Percentiles rank a stretch among this genome's conserved stretches.
Evolutionary conservation across 257 asterid genomes (phyloP).

Genomic region (Nicotiana sylvestris): DNA sequence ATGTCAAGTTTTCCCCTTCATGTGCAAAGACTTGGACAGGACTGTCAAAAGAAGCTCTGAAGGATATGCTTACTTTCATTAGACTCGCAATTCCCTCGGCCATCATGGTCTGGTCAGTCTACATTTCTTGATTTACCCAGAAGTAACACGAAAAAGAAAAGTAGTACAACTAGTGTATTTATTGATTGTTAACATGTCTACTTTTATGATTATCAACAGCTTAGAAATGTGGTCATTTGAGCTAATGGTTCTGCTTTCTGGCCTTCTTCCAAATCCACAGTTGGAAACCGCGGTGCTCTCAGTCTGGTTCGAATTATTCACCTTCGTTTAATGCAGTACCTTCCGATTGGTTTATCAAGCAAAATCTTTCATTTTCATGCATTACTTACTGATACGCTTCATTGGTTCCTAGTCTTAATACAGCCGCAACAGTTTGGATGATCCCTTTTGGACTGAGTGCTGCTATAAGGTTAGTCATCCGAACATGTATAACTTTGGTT

Average conservation of each 20-base stretch:
- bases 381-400: neutral
- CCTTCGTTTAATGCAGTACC: neutral
- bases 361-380: neutral
- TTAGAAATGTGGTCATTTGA: slow-evolving; percentile 87
- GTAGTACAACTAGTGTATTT: neutral
- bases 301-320: slow-evolving; percentile 40
- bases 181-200: neutral
- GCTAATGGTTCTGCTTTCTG: slow-evolving; percentile 82
- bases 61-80: slow-evolving; percentile 38
- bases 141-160: neutral
- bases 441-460: slow-evolving; percentile 78
- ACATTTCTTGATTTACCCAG: neutral
- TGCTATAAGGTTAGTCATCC: slow-evolving; percentile 61
- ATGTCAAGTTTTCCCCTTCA: slow-evolving; percentile 52
- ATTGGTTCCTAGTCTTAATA: slow-evolving; percentile 53
- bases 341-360: neutral
- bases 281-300: slow-evolving; percentile 85
- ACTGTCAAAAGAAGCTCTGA: slow-evolving; percentile 57
- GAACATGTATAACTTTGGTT: neutral
- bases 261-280: slow-evolving; percentile 83
- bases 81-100: slow-evolving; percentile 85
- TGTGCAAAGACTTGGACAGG: slow-evolving; percentile 73
- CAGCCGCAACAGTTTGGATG: slow-evolving; percentile 74
- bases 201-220: slow-evolving; percentile 34
- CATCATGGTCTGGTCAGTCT: slow-evolving; percentile 67